These are phyloP conservation scores for Trametes cingulata DNA, from an alignment of 768 basidiomycete genomes.

Conservation along the genomic window DNA sequence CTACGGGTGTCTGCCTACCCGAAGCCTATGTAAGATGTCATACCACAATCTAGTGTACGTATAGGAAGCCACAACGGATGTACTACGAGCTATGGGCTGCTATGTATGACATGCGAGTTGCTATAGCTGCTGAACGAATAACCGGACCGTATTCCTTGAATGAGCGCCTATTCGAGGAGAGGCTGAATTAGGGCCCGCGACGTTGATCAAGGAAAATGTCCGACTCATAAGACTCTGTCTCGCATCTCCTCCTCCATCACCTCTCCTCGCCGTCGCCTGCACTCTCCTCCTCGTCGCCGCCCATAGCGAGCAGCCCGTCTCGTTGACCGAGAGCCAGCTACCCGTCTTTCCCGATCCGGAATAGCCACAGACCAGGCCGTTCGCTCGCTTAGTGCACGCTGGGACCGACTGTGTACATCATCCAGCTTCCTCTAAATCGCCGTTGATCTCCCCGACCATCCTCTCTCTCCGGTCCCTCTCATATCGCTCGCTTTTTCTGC, in stretches of 20 bases:
- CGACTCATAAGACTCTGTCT: slow-evolving; percentile 1
- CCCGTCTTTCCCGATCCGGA: slow-evolving; percentile 16
- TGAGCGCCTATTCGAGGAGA: slow-evolving; percentile 1
- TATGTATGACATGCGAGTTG: neutral
- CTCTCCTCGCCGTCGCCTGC: slow-evolving; percentile 2
- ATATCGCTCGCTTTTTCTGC: slow-evolving; percentile 11
- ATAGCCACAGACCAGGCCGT: slow-evolving; percentile 12
- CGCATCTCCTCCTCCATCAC: neutral
- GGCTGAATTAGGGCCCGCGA: slow-evolving; percentile 10
- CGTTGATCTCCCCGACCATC: slow-evolving; percentile 24
- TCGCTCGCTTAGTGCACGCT: slow-evolving; percentile 13
- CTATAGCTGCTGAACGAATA: neutral
- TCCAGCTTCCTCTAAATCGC: slow-evolving; percentile 27
- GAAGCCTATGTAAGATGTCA: slow-evolving; percentile 3
- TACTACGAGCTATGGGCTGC: neutral
- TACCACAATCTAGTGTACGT: neutral
- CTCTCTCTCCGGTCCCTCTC: slow-evolving; percentile 29
- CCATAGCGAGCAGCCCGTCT: slow-evolving; percentile 7
- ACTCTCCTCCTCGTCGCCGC: slow-evolving; percentile 1
- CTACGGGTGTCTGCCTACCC: slow-evolving; percentile 39
- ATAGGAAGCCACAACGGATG: neutral
- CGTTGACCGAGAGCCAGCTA: neutral
- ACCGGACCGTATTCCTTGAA: neutral
- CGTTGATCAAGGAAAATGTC: slow-evolving; percentile 10
- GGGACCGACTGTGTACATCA: slow-evolving; percentile 16